A percentile compares a stretch with the other conserved stretches of the same genome.
Conservation (phyloP, 495 filamentous ascomycete species). For the Evansstolkia leycettana region DNA sequence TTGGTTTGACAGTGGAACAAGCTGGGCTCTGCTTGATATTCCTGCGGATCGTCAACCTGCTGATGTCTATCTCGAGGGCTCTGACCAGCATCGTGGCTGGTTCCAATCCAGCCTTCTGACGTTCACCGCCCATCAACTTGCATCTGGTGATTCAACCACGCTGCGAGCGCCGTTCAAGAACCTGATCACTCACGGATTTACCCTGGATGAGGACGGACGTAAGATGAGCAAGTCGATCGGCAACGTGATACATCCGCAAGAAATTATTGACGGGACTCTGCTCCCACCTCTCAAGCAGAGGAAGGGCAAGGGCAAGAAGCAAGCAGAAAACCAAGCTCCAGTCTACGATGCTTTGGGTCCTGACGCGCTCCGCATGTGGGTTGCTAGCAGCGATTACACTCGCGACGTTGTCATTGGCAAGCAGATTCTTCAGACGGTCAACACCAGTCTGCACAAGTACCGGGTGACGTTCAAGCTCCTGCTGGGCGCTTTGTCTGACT, state of each 20-base stretch:
- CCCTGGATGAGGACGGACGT: constrained; percentile 71
- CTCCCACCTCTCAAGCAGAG: constrained; percentile 44
- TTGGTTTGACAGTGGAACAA: constrained; percentile 97
- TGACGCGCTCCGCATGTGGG: constrained; percentile 89
- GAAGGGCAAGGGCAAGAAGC: constrained; percentile 40
- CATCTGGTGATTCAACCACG: constrained; percentile 22
- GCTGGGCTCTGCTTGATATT: constrained; percentile 57
- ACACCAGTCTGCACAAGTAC: constrained; percentile 69
- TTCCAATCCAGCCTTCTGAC: constrained; percentile 99
- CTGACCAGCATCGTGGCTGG: constrained; percentile 95
- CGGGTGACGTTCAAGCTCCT: constrained; percentile 80
- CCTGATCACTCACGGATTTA: constrained; percentile 91
- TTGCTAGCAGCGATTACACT: constrained; percentile 81
- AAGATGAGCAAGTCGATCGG: constrained; percentile 99
- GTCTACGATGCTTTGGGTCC: constrained; percentile 53
- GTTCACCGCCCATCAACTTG: constrained; percentile 49
- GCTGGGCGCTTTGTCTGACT: constrained; percentile 63
- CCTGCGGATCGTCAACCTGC: constrained; percentile 40
- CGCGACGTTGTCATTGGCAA: constrained; percentile 69
- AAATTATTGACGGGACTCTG: constrained; percentile 74
- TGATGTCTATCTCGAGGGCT: constrained; percentile 88
- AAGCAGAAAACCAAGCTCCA: constrained; percentile 31
- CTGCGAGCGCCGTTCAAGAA: constrained; percentile 59
- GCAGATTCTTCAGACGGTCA: constrained; percentile 58
- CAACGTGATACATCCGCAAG: constrained; percentile 68